phyloP scores from a whole-genome alignment of 208 protist genomes.

The Leishmania arabica region DNA sequence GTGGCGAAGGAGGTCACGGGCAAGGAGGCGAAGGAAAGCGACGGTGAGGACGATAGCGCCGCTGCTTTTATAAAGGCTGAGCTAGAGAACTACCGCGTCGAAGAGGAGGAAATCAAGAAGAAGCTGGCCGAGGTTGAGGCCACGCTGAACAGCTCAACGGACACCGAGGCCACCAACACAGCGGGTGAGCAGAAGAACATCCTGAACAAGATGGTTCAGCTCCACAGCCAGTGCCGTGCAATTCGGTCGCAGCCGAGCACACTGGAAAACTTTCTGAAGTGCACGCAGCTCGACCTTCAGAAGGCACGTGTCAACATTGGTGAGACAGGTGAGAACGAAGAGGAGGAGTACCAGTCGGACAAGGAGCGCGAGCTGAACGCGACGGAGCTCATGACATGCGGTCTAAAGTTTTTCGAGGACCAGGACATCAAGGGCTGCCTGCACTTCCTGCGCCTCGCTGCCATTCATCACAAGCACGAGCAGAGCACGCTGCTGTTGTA shows the following conservation, averaged over 20 bases:
- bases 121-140: constrained; percentile 58
- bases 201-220: constrained; percentile 70
- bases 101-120: constrained; percentile 71
- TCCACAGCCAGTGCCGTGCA: constrained; percentile 71
- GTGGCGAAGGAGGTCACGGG: constrained; percentile 66
- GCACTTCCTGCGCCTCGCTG: constrained; percentile 88
- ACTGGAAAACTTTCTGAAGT: constrained; percentile 69
- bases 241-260: constrained; percentile 65
- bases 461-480: constrained; percentile 87
- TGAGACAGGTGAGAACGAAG: constrained; percentile 57
- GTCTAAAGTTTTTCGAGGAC: constrained; percentile 65
- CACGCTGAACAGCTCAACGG: constrained; percentile 27
- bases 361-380: constrained; percentile 69
- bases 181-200: constrained; percentile 57
- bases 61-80: constrained; percentile 71
- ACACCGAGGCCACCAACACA: constrained; percentile 36
- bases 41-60: constrained; percentile 37
- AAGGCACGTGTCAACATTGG: constrained; percentile 85
- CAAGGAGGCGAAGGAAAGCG: constrained; percentile 16
- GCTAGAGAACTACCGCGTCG: constrained; percentile 68
- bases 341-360: constrained; percentile 73
- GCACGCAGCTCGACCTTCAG: constrained; percentile 69
- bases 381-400: constrained; percentile 71
- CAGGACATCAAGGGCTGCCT: constrained; percentile 66
- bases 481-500: constrained; percentile 80